phyloP scores from a whole-genome alignment of 352 stramenopile species.

The Phytopythium mirpurense region DNA sequence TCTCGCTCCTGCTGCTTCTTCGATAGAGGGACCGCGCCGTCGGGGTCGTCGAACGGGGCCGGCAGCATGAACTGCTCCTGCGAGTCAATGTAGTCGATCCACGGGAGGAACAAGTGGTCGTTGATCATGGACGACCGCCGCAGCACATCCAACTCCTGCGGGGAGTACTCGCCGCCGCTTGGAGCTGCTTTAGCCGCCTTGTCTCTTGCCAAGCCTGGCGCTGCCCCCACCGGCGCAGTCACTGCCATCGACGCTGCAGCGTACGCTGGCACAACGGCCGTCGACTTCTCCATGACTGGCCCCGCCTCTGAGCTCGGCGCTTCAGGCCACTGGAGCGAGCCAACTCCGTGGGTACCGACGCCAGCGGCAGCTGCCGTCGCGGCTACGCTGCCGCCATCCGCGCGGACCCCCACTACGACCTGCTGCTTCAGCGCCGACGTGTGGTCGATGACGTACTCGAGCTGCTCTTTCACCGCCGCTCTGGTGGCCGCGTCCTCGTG shows the following conservation, averaged over 20 bases:
- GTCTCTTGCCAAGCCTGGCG: not conserved
- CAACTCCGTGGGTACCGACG: not conserved
- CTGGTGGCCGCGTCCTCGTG: conserved; percentile 21
- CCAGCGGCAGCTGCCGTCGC: not conserved
- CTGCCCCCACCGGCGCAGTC: not conserved
- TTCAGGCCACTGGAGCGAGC: conserved; percentile 39
- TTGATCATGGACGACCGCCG: conserved; percentile 82
- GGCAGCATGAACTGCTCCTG: conserved; percentile 50
- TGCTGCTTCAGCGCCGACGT: conserved; percentile 45
- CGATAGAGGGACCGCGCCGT: conserved; percentile 62
- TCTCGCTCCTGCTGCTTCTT: conserved; percentile 62
- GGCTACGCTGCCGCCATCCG: too few relatives aligned
- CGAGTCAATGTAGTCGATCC: conserved; percentile 60
- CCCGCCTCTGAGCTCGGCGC: conserved; percentile 9
- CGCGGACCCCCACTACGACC: too few relatives aligned
- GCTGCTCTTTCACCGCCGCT: conserved; percentile 46
- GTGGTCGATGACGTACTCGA: conserved; percentile 76
- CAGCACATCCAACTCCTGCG: conserved; percentile 71
- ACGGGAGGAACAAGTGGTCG: conserved; percentile 77
- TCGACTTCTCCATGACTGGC: conserved; percentile 8
- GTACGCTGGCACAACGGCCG: conserved; percentile 14
- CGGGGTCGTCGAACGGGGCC: conserved; percentile 58
- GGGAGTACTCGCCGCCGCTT: conserved; percentile 33
- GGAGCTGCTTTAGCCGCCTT: conserved; percentile 9
- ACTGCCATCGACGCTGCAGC: conserved; percentile 1